Conservation (phyloP, 1,284 basidiomycete species). For the Marasmius tenuissimus region DNA sequence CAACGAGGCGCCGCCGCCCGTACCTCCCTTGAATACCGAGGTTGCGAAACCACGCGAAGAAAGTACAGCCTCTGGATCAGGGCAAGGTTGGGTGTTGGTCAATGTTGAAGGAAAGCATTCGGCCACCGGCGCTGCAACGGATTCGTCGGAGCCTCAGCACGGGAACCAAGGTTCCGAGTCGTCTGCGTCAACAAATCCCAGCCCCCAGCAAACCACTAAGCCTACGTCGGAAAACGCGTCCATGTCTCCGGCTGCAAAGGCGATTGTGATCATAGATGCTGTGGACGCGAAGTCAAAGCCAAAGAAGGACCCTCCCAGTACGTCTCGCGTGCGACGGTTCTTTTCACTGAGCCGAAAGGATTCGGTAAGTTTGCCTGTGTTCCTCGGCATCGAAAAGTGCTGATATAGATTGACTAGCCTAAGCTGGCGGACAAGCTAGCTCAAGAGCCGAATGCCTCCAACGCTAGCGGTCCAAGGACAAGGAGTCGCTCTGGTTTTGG, state of each 20-base stretch:
- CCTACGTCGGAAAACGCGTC: conserved; percentile 14
- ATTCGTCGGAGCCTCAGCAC: neutral
- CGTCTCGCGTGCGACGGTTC: conserved; percentile 32
- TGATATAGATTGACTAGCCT: neutral
- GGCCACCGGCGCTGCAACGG: conserved; percentile 20
- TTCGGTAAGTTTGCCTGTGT: conserved; percentile 29
- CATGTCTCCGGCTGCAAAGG: conserved; percentile 52
- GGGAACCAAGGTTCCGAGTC: neutral
- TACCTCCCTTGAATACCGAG: conserved; percentile 13
- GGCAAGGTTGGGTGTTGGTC: conserved; percentile 64
- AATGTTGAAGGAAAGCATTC: conserved; percentile 50
- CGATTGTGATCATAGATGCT: conserved; percentile 59
- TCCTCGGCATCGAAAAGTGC: neutral
- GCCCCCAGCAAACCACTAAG: neutral
- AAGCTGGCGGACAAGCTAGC: neutral
- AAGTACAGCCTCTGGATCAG: conserved; percentile 16
- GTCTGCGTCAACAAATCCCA: neutral
- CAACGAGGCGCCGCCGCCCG: conserved; percentile 25
- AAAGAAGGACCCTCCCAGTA: conserved; percentile 22
- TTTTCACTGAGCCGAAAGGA: conserved; percentile 39
- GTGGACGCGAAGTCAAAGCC: conserved; percentile 43
- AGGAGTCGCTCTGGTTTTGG: neutral
- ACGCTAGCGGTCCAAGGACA: neutral
- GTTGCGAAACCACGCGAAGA: conserved; percentile 17
- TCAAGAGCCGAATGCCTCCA: neutral